Conservation (phyloP, 106 monocot species). For the Dactylorhiza incarnata region DNA sequence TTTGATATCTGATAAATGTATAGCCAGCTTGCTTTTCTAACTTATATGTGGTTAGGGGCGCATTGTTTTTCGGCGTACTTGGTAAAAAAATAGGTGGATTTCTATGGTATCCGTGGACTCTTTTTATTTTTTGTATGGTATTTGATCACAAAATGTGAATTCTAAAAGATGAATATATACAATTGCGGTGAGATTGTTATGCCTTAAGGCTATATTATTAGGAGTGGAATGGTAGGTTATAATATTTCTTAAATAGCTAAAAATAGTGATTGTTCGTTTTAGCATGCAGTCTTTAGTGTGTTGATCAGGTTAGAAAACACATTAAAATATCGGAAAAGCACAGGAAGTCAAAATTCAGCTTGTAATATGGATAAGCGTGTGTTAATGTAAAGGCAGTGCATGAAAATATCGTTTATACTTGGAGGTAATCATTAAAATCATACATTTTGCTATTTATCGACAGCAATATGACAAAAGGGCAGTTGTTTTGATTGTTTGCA, state of each 20-base stretch:
- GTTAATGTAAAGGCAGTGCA: neutral
- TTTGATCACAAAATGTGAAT: neutral
- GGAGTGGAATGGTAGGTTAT: neutral
- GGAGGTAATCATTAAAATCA: neutral
- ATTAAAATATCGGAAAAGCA: neutral
- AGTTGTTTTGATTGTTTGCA: no score
- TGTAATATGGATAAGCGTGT: neutral
- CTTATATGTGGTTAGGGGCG: neutral
- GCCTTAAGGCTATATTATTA: neutral
- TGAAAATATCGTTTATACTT: neutral
- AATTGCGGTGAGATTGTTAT: no score
- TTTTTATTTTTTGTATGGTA: neutral
- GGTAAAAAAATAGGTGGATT: neutral
- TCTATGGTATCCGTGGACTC: neutral
- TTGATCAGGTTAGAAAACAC: neutral
- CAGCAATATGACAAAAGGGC: no score
- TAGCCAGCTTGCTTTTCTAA: neutral
- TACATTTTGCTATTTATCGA: no score
- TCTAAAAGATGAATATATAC: neutral
- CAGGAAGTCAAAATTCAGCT: neutral
- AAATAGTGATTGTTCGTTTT: neutral
- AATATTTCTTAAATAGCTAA: neutral
- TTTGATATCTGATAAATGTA: neutral
- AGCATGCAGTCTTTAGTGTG: neutral
- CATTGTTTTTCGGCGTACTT: neutral